Evolutionary conservation across 2,329 filamentous ascomycete species (phyloP).

Genomic region (Trichophyton mentagrophytes): DNA sequence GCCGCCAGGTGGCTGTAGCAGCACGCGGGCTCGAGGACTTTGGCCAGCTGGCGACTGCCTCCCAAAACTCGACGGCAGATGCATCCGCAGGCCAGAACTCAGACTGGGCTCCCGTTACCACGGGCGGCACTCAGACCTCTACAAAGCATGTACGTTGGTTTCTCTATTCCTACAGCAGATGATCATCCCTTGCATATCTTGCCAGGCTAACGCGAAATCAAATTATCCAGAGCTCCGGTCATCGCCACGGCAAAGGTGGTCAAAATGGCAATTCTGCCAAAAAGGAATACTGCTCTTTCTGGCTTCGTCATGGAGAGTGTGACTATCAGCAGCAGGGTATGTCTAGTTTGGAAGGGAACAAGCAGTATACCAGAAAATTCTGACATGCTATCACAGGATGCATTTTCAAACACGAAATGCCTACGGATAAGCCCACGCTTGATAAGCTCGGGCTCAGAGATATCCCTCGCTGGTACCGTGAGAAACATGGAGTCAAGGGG

Average conservation of each 20-base stretch:
- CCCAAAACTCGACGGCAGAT: not conserved
- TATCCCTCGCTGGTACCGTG: constrained; percentile 45
- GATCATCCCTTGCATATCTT: not conserved
- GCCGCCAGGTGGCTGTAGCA: not conserved
- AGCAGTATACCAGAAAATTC: not conserved
- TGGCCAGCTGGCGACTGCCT: not conserved
- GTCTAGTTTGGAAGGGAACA: not conserved
- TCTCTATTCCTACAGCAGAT: not conserved
- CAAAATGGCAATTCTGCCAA: constrained; percentile 7
- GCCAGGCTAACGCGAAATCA: not conserved
- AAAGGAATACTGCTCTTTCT: constrained; percentile 47
- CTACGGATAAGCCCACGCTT: constrained; percentile 52
- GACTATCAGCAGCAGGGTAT: constrained; percentile 64
- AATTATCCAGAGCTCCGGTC: not conserved
- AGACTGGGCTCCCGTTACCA: not conserved
- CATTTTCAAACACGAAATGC: constrained; percentile 86
- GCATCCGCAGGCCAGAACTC: not conserved
- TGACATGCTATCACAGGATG: constrained; percentile 43
- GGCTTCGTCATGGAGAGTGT: constrained; percentile 76
- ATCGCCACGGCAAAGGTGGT: constrained; percentile 4
- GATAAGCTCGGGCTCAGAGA: constrained; percentile 53
- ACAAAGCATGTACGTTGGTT: not conserved
- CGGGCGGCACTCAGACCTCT: not conserved
- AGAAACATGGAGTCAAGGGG: constrained; percentile 27
- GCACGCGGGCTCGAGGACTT: not conserved